These are phyloP conservation scores for Colletotrichum viniferum DNA, from an alignment of 2,329 filamentous ascomycete species.

Conservation along the genomic window DNA sequence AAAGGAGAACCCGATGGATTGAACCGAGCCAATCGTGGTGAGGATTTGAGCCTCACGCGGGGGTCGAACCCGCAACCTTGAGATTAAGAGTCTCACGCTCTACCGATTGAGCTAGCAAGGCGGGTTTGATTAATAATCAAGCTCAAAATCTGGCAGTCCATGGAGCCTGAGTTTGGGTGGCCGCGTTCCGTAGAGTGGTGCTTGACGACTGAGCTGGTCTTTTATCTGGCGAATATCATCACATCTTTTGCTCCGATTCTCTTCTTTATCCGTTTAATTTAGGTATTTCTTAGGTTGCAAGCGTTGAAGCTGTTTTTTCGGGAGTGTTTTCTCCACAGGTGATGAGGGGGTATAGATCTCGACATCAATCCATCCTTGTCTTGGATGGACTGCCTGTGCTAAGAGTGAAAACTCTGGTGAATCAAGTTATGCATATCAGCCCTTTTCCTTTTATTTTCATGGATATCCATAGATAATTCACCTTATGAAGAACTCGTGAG, in stretches of 20 bases:
- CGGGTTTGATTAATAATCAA: not conserved
- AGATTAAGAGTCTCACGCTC: slow-evolving; percentile 72
- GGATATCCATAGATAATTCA: no score
- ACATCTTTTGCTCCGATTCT: not conserved
- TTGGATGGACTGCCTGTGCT: not conserved
- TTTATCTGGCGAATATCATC: not conserved
- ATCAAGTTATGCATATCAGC: no score
- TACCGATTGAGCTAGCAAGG: slow-evolving; percentile 70
- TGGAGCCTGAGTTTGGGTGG: no score
- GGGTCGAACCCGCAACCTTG: slow-evolving; percentile 27
- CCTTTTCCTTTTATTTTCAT: not conserved
- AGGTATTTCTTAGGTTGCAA: not conserved
- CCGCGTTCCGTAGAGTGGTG: not conserved
- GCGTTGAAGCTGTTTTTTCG: not conserved
- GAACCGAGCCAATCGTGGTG: not conserved
- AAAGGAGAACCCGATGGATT: not conserved
- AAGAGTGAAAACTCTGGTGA: no score
- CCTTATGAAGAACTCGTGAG: no score
- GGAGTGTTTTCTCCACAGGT: not conserved
- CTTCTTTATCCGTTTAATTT: not conserved
- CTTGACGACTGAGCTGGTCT: not conserved
- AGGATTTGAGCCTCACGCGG: slow-evolving; percentile 28
- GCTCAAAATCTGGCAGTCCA: not conserved
- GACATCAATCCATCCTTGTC: not conserved
- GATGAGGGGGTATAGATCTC: not conserved